phyloP scores from a whole-genome alignment of 345 rosid species.

The Lagerstroemia speciosa region DNA sequence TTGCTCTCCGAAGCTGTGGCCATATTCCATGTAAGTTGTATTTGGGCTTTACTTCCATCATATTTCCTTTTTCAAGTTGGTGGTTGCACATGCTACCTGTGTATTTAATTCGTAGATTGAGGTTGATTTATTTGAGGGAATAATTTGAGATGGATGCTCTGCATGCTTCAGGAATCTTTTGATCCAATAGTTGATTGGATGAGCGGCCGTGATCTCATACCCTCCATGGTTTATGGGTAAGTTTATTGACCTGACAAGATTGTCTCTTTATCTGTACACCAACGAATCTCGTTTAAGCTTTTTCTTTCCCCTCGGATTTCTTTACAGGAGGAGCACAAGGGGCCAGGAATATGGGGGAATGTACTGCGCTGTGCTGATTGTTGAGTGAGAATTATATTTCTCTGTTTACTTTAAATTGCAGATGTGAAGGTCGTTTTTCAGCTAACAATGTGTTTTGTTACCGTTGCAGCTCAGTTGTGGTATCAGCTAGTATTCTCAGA shows the following conservation, averaged over 20 bases:
- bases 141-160: not conserved
- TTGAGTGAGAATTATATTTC: constrained; percentile 23
- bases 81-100: not conserved
- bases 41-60: constrained; percentile 1
- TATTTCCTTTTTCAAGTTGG: not conserved
- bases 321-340: constrained; percentile 25
- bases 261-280: not conserved
- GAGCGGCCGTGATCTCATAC: constrained; percentile 78
- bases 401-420: not conserved
- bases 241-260: constrained; percentile 7
- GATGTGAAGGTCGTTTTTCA: not conserved
- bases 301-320: not conserved
- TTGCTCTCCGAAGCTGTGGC: constrained; percentile 84
- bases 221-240: constrained; percentile 92
- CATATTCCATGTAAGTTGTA: constrained; percentile 75
- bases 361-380: constrained; percentile 40
- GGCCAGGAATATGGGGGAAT: constrained; percentile 42
- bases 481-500: constrained; percentile 31
- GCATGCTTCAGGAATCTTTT: constrained; percentile 57
- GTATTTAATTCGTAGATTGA: not conserved
- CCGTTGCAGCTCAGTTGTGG: constrained; percentile 34
- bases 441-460: not conserved
- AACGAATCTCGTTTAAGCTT: not conserved
- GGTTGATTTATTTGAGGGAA: not conserved
- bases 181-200: constrained; percentile 74